Percentiles rank a stretch among this genome's conserved stretches.
Conservation (phyloP, 2,329 filamentous ascomycete species). For the Alternaria postmessia region DNA sequence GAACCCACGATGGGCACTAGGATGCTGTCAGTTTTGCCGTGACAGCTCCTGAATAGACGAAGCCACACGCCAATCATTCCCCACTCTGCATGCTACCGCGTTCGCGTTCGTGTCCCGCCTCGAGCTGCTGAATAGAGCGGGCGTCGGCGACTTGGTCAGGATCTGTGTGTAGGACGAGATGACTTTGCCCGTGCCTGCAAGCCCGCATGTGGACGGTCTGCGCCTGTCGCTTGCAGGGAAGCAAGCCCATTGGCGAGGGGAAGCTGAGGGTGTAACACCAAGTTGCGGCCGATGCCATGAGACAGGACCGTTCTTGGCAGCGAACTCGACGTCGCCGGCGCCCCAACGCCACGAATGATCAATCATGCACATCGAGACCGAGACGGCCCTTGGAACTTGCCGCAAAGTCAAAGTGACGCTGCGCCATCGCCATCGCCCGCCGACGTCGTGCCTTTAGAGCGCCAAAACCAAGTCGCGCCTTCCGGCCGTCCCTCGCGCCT, state of each 20-base stretch:
- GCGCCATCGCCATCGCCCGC: conserved; percentile 22
- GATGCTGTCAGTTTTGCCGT: conserved; percentile 7
- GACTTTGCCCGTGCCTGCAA: neutral
- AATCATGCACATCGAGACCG: conserved; percentile 33
- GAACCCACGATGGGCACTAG: conserved; percentile 7
- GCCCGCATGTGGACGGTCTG: neutral
- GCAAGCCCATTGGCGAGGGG: conserved; percentile 11
- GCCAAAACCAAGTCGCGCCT: conserved; percentile 4
- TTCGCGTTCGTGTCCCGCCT: conserved; percentile 7
- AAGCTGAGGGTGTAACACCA: conserved; percentile 10
- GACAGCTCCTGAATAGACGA: conserved; percentile 16
- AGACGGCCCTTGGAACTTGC: conserved; percentile 25
- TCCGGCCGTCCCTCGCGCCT: conserved; percentile 6
- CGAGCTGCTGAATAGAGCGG: neutral
- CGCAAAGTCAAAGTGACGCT: conserved; percentile 24
- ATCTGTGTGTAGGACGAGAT: neutral
- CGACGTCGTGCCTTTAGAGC: conserved; percentile 5
- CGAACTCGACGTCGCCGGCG: conserved; percentile 25
- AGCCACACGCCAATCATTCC: conserved; percentile 6
- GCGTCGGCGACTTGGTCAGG: neutral
- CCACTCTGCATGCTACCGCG: conserved; percentile 2
- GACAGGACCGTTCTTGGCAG: conserved; percentile 24
- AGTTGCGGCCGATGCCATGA: conserved; percentile 18
- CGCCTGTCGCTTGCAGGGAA: conserved; percentile 6
- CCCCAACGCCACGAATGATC: conserved; percentile 37